phyloP scores from a whole-genome alignment of 140 eudicot genomes.

The Stevia rebaudiana region DNA sequence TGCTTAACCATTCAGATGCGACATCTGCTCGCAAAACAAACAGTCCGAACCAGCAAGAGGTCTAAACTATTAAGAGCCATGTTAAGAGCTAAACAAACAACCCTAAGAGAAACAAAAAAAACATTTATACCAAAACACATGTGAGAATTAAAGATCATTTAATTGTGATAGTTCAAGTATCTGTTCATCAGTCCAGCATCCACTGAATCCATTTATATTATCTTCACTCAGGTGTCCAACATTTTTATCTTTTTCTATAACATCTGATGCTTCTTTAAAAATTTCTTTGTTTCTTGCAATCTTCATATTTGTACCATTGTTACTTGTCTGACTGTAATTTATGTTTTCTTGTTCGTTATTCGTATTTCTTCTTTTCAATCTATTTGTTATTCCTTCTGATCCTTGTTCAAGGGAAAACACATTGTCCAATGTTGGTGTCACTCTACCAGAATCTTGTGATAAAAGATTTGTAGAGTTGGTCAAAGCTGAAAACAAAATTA shows the following conservation, averaged over 20 bases:
- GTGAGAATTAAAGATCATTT: slow-evolving; percentile 12
- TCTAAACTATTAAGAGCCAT: too few relatives aligned
- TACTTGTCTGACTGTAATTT: slow-evolving; percentile 14
- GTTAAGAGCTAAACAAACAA: too few relatives aligned
- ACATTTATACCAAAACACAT: neutral
- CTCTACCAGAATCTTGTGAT: slow-evolving; percentile 22
- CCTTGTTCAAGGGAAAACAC: slow-evolving; percentile 20
- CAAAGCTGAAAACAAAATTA: neutral
- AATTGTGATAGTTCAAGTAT: slow-evolving; percentile 29
- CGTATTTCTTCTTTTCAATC: neutral
- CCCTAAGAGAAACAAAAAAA: neutral
- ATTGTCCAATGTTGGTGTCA: slow-evolving; percentile 1
- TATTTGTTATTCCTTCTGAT: slow-evolving; percentile 13
- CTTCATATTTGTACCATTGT: slow-evolving; percentile 8
- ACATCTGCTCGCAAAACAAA: too few relatives aligned
- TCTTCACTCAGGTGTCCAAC: slow-evolving; percentile 9
- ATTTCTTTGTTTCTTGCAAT: slow-evolving; percentile 7
- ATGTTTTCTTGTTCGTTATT: slow-evolving; percentile 12
- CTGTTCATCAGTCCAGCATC: slow-evolving; percentile 48
- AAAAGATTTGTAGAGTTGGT: slow-evolving; percentile 8
- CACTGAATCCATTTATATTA: neutral
- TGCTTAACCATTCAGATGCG: too few relatives aligned
- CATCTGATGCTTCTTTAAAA: slow-evolving; percentile 17
- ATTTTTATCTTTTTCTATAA: slow-evolving; percentile 8
- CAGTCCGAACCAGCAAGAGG: too few relatives aligned